A percentile compares a stretch with the other conserved stretches of the same genome.
Conservation (phyloP, 2,329 filamentous ascomycete genomes). For the Didymella sp. region DNA sequence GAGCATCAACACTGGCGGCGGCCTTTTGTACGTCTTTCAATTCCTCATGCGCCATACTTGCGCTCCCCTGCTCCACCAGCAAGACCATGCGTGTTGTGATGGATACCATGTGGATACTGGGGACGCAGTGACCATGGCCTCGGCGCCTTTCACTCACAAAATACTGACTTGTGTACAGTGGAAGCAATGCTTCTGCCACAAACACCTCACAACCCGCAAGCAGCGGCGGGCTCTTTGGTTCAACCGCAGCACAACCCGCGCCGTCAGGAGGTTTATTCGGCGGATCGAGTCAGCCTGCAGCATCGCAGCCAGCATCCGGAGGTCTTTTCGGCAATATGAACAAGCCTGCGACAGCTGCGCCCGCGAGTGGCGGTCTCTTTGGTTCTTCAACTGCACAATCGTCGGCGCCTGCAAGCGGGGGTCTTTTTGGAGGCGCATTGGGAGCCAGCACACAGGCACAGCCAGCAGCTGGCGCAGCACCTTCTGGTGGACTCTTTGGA, state of each 20-base stretch:
- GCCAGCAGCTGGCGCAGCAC: slow-evolving; percentile 21
- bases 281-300: slow-evolving; percentile 16
- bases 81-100: background rate
- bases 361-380: slow-evolving; percentile 44
- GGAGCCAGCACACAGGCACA: slow-evolving; percentile 39
- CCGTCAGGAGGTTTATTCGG: slow-evolving; percentile 39
- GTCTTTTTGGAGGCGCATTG: slow-evolving; percentile 46
- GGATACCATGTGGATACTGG: slow-evolving; percentile 8
- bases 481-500: slow-evolving; percentile 46
- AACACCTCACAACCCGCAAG: slow-evolving; percentile 31
- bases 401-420: slow-evolving; percentile 35
- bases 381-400: slow-evolving; percentile 42
- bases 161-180: slow-evolving; percentile 38
- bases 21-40: slow-evolving; percentile 54
- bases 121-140: slow-evolving; percentile 13
- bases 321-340: slow-evolving; percentile 49
- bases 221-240: slow-evolving; percentile 47
- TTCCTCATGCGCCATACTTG: background rate
- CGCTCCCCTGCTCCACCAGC: background rate
- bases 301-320: slow-evolving; percentile 34
- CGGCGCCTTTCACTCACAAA: slow-evolving; percentile 8
- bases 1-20: slow-evolving; percentile 62
- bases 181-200: slow-evolving; percentile 37
- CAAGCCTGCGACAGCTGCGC: slow-evolving; percentile 40
- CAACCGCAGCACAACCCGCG: slow-evolving; percentile 34